These are phyloP conservation scores for Anisodus tanguticus DNA, from an alignment of 257 asterid species.

Conservation along the genomic window DNA sequence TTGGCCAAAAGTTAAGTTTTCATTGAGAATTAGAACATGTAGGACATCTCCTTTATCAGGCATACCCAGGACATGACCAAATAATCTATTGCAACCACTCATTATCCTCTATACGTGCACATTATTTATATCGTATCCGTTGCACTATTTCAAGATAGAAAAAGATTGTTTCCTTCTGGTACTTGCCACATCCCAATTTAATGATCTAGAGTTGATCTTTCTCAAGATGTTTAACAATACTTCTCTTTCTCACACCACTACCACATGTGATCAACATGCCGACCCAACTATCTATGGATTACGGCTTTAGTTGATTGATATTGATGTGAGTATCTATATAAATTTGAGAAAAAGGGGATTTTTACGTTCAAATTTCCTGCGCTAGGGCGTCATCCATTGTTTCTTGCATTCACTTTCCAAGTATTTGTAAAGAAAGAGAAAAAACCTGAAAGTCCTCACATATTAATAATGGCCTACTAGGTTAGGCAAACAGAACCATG, in stretches of 20 bases:
- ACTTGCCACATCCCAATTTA: background rate
- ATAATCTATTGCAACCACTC: background rate
- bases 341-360: background rate
- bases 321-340: background rate
- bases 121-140: background rate
- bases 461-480: conserved; percentile 1
- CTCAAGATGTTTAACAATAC: background rate
- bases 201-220: conserved; percentile 16
- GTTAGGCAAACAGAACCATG: conserved; percentile 20
- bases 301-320: background rate
- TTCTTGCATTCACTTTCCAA: conserved; percentile 21
- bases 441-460: conserved; percentile 80
- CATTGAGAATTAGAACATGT: background rate
- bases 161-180: background rate
- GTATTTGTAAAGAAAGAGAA: conserved; percentile 29
- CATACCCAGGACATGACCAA: background rate
- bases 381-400: background rate
- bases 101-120: conserved; percentile 19
- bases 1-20: background rate
- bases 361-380: background rate
- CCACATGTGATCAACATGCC: background rate
- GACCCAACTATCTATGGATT: conserved; percentile 7
- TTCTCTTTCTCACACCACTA: conserved; percentile 7
- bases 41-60: background rate
- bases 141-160: background rate